These are phyloP conservation scores for Xylariaceae sp. DNA, from an alignment of 2,329 filamentous ascomycete genomes.

Conservation along the genomic window DNA sequence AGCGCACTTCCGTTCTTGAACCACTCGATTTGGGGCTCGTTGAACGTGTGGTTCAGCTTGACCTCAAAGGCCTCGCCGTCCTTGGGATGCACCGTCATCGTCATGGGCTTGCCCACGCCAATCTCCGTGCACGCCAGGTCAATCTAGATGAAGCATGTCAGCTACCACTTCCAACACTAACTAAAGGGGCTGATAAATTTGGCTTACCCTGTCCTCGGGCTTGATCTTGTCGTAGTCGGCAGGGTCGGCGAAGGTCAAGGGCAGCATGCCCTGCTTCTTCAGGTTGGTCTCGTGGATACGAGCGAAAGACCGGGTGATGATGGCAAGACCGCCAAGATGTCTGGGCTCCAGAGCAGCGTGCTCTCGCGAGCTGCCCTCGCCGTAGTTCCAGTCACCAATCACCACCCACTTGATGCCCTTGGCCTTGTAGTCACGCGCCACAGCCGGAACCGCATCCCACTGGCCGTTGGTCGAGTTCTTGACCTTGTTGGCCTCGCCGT, in stretches of 20 bases:
- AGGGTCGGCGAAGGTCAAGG: conserved; percentile 87
- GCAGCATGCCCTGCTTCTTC: conserved; percentile 99
- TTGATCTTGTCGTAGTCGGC: conserved; percentile 97
- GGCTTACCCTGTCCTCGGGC: conserved; percentile 72
- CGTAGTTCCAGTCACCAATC: conserved; percentile 99
- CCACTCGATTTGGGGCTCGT: conserved; percentile 96
- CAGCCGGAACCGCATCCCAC: conserved; percentile 82
- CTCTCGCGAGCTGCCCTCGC: conserved; percentile 94
- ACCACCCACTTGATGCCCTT: conserved; percentile 97
- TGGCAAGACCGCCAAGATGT: conserved; percentile 92
- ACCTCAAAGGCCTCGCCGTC: conserved; percentile 75
- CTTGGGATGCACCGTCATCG: conserved; percentile 85
- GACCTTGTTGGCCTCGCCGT: conserved; percentile 96
- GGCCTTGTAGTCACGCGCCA: conserved; percentile 97
- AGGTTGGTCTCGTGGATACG: conserved; percentile 99
- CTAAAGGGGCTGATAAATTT: too few species aligned
- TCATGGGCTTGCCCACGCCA: conserved; percentile 86
- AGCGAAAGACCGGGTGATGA: conserved; percentile 91
- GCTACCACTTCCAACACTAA: conserved; percentile 3
- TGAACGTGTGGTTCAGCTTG: conserved; percentile 91
- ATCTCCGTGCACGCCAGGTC: conserved; percentile 86
- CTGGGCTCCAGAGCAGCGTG: conserved; percentile 96
- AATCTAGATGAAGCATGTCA: conserved; percentile 37
- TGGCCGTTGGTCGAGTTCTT: conserved; percentile 82
- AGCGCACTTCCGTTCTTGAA: conserved; percentile 97